phyloP scores from a whole-genome alignment of 352 stramenopile genomes.

The Phytophthora agathidicida region DNA sequence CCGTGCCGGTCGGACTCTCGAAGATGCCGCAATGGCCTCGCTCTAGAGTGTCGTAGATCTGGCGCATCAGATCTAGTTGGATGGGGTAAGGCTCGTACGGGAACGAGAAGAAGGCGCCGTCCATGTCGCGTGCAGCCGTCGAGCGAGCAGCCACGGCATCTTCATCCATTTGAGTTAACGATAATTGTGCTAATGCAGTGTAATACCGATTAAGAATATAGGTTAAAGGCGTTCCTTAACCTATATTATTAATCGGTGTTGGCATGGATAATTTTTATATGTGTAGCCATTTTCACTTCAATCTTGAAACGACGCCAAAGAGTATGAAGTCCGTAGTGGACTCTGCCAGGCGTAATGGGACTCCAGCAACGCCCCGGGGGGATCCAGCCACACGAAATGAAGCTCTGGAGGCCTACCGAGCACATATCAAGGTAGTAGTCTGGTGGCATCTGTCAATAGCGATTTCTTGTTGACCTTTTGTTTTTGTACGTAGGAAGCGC shows the following conservation, averaged over 20 bases:
- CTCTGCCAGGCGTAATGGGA: slow-evolving; percentile 1
- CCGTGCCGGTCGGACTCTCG: slow-evolving; percentile 92
- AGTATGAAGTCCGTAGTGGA: slow-evolving; percentile 6
- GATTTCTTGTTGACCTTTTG: not conserved
- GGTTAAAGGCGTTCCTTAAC: not conserved
- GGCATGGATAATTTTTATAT: not conserved
- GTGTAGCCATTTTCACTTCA: slow-evolving; percentile 9
- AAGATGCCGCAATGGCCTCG: slow-evolving; percentile 89
- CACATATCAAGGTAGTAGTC: slow-evolving; percentile 40
- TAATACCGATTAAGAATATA: too few species aligned
- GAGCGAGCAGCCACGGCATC: not conserved
- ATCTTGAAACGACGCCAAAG: not conserved
- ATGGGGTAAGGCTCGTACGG: slow-evolving; percentile 92
- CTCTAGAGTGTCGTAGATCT: slow-evolving; percentile 87
- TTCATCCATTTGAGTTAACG: slow-evolving; percentile 13
- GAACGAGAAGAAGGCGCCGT: slow-evolving; percentile 85
- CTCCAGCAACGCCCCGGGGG: not conserved
- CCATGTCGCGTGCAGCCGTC: slow-evolving; percentile 17
- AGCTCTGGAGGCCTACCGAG: slow-evolving; percentile 53
- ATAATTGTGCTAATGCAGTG: too few species aligned
- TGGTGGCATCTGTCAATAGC: not conserved
- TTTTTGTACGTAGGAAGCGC: slow-evolving; percentile 38
- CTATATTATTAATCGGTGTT: not conserved
- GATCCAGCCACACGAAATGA: slow-evolving; percentile 31
- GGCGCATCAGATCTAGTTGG: slow-evolving; percentile 88